Evolutionary conservation across 768 basidiomycete genomes (phyloP), one percentile per base, ranked within the genome.

Genomic region (Exidia glandulosa): DNA sequence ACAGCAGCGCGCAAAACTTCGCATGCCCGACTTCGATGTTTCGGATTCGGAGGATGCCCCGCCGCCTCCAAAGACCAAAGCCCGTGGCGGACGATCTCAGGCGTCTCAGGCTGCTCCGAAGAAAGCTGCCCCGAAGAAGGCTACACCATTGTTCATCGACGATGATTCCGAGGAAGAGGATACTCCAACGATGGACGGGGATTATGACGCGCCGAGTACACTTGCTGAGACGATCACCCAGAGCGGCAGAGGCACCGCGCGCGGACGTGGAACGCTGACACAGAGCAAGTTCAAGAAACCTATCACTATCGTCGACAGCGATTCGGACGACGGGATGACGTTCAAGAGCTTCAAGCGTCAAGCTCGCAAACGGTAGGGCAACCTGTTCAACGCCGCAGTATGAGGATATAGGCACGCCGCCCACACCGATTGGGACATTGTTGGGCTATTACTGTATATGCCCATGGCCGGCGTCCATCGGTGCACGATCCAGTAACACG

Each of bases 341-440:
- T 88, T 88, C 73, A 81, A 79, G 63, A 86, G 86, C 5, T 86
- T 86, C 64, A 70, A n/a, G n/a, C n/a, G n/a, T n/a, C n/a, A n/a
- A n/a, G n/a, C n/a, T n/a, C n/a, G n/a, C n/a, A n/a, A n/a, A n/a
- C n/a, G n/a, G n/a, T n/a, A n/a, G n/a, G n/a, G n/a, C n/a, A n/a
- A n/a, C n/a, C n/a, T n/a, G n/a, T n/a, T n/a, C n/a, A n/a, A n/a
- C n/a, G n/a, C n/a, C n/a, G n/a, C n/a, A n/a, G n/a, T n/a, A n/a
- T n/a, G n/a, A n/a, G n/a, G n/a, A n/a, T n/a, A n/a, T n/a, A n/a
- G n/a, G n/a, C n/a, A n/a, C n/a, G n/a, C n/a, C n/a, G n/a, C n/a
- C n/a, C n/a, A n/a, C n/a, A n/a, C n/a, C n/a, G n/a, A n/a, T n/a
- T n/a, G n/a, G n/a, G n/a, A n/a, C n/a, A n/a, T n/a, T n/a, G n/a